These are phyloP conservation scores for Aspergillus fischeri DNA, from an alignment of 2,329 filamentous ascomycete genomes.

Conservation along the genomic window DNA sequence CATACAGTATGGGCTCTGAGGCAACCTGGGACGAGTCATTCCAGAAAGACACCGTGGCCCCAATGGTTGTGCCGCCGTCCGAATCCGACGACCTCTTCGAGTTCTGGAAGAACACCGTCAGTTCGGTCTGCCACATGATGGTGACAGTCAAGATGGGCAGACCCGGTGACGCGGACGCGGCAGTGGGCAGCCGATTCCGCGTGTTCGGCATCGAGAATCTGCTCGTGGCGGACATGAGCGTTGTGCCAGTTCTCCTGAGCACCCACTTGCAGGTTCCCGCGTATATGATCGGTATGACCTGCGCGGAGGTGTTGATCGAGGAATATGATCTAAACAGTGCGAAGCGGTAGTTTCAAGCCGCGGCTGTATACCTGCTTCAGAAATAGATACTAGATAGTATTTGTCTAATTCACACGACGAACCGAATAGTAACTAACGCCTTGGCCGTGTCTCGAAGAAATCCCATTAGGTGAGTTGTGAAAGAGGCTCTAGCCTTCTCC, in stretches of 20 bases:
- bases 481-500: too few relatives aligned
- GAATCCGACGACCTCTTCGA: slow-evolving; percentile 51
- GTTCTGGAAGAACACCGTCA: slow-evolving; percentile 43
- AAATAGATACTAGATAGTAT: too few relatives aligned
- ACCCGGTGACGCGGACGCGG: slow-evolving; percentile 38
- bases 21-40: slow-evolving; percentile 34
- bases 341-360: background rate
- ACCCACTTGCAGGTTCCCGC: slow-evolving; percentile 52
- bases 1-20: slow-evolving; percentile 4
- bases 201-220: slow-evolving; percentile 37
- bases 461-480: too few relatives aligned
- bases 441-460: too few relatives aligned
- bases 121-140: slow-evolving; percentile 53
- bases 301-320: slow-evolving; percentile 47
- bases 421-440: too few relatives aligned
- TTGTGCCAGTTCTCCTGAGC: slow-evolving; percentile 41
- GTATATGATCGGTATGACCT: slow-evolving; percentile 51
- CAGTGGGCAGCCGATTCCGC: slow-evolving; percentile 45
- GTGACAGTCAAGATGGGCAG: slow-evolving; percentile 57
- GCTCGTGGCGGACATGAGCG: slow-evolving; percentile 43
- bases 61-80: slow-evolving; percentile 43
- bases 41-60: slow-evolving; percentile 41
- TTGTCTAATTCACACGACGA: too few relatives aligned
- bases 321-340: slow-evolving; percentile 38
- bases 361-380: background rate